These are phyloP conservation scores for Berkeleyomyces rouxiae DNA, from an alignment of 2,329 filamentous ascomycete species.

Conservation along the genomic window DNA sequence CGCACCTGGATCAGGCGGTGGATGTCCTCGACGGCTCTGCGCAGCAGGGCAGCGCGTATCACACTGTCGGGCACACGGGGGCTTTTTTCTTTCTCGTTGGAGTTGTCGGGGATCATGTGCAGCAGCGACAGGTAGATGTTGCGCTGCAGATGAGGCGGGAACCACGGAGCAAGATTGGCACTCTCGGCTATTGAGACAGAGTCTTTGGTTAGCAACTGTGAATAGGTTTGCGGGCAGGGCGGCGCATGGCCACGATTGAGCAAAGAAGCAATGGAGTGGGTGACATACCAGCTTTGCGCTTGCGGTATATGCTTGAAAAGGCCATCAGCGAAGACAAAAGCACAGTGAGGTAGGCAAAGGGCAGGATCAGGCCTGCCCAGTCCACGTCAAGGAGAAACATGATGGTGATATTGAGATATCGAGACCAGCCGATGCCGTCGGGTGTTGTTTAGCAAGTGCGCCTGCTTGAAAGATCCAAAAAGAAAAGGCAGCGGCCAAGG, in stretches of 20 bases:
- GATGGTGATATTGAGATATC: constrained; percentile 11
- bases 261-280: constrained; percentile 13
- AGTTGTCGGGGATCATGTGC: constrained; percentile 50
- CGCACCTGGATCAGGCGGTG: constrained; percentile 78
- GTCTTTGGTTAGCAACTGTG: constrained; percentile 12
- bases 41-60: constrained; percentile 71
- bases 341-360: constrained; percentile 76
- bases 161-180: constrained; percentile 84
- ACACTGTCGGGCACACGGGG: constrained; percentile 65
- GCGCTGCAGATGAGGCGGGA: constrained; percentile 74
- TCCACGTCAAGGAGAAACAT: constrained; percentile 42
- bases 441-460: neutral
- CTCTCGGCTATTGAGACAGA: constrained; percentile 41
- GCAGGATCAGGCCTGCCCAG: constrained; percentile 74
- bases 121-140: constrained; percentile 89
- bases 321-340: constrained; percentile 77
- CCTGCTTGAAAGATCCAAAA: neutral
- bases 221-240: neutral
- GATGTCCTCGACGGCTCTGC: constrained; percentile 85
- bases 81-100: constrained; percentile 55
- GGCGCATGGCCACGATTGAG: neutral
- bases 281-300: constrained; percentile 64
- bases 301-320: constrained; percentile 85
- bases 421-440: neutral
- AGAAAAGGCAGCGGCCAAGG: neutral